phyloP scores from a whole-genome alignment of 495 filamentous ascomycete genomes.

The Astrocystis sublimbata region DNA sequence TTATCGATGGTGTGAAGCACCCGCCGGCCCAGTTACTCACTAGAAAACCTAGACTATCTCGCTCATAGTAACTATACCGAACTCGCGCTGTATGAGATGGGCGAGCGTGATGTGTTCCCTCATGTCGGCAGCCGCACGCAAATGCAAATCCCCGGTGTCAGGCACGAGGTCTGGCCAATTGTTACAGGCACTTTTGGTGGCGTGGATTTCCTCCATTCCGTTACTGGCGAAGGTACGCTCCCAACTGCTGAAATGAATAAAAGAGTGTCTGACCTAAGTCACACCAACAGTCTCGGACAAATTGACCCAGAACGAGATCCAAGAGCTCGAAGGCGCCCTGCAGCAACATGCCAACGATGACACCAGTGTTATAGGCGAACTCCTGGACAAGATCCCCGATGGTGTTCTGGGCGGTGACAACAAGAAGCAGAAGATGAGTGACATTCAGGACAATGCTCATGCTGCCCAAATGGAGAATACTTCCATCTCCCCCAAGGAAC shows the following conservation, averaged over 20 bases:
- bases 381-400: slow-evolving; percentile 75
- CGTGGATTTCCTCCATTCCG: slow-evolving; percentile 82
- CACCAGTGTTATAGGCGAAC: slow-evolving; percentile 68
- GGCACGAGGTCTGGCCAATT: slow-evolving; percentile 67
- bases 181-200: slow-evolving; percentile 92
- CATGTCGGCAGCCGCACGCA: slow-evolving; percentile 75
- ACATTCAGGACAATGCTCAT: slow-evolving; percentile 67
- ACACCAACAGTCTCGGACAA: slow-evolving; percentile 70
- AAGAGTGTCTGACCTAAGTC: background rate
- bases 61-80: slow-evolving; percentile 92
- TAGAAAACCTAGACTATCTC: slow-evolving; percentile 61
- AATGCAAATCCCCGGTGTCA: slow-evolving; percentile 65
- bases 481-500: slow-evolving; percentile 66
- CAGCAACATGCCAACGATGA: slow-evolving; percentile 54
- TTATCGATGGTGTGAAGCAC: background rate
- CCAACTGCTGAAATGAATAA: background rate
- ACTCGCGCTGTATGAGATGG: slow-evolving; percentile 80
- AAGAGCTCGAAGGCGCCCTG: slow-evolving; percentile 77
- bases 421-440: slow-evolving; percentile 64
- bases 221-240: slow-evolving; percentile 68
- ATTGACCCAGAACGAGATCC: slow-evolving; percentile 80
- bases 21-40: slow-evolving; percentile 12
- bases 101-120: slow-evolving; percentile 76
- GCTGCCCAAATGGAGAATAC: slow-evolving; percentile 65
- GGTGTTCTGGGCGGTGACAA: slow-evolving; percentile 71